phyloP scores from a whole-genome alignment of 495 filamentous ascomycete species.

The Xylaria venustula region DNA sequence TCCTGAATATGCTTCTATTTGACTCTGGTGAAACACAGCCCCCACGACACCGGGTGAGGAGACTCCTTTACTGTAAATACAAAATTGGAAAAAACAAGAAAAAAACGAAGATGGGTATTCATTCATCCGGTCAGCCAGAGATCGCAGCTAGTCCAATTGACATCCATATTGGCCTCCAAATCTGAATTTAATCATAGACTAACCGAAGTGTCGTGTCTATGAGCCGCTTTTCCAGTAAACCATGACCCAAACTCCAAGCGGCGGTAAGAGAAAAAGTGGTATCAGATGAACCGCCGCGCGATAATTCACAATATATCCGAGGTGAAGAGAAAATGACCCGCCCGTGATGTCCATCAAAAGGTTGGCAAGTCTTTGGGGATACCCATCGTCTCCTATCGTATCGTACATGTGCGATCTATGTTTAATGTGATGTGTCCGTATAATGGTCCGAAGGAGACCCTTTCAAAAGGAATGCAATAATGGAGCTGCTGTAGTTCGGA shows the following conservation, averaged over 20 bases:
- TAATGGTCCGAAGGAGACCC: neutral
- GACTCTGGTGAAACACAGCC: constrained; percentile 1
- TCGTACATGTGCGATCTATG: constrained; percentile 14
- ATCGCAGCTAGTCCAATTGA: neutral
- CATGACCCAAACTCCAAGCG: constrained; percentile 13
- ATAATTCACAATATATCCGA: constrained; percentile 10
- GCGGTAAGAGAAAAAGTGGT: neutral
- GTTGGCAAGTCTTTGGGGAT: neutral
- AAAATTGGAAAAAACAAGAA: neutral
- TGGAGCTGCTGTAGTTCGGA: constrained; percentile 4
- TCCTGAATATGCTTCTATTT: constrained; percentile 1
- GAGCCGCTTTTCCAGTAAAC: constrained; percentile 8
- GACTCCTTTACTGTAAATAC: neutral
- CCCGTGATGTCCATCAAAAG: neutral
- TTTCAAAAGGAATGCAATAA: too few species aligned
- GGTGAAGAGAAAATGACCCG: constrained; percentile 11
- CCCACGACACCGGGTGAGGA: neutral
- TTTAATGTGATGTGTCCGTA: neutral
- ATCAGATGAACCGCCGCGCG: constrained; percentile 8
- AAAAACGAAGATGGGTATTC: constrained; percentile 14
- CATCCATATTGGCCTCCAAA: neutral
- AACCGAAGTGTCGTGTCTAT: neutral
- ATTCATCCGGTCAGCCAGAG: constrained; percentile 10
- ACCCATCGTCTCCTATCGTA: constrained; percentile 3
- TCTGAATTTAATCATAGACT: neutral